Evolutionary conservation across 1,139 yeast species (phyloP).

Genomic region (Sugiyamaella xylanicola): DNA sequence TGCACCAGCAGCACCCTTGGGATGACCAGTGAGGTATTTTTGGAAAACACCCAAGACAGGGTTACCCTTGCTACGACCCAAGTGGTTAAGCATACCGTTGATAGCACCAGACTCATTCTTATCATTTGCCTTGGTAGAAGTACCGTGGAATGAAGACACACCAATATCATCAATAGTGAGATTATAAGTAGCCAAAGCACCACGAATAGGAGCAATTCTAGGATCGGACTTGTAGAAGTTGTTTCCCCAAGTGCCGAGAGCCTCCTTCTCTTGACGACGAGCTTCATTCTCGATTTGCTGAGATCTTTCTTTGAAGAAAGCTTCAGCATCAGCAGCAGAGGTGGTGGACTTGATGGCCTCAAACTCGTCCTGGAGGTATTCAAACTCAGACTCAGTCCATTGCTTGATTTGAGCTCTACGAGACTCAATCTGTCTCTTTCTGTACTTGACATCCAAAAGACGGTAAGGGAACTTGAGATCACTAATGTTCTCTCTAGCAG

Average conservation of each 20-base stretch:
- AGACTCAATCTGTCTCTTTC: slow-evolving; percentile 84
- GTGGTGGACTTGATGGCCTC: slow-evolving; percentile 53
- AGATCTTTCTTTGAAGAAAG: slow-evolving; percentile 76
- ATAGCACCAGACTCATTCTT: slow-evolving; percentile 95
- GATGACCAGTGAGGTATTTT: slow-evolving; percentile 98
- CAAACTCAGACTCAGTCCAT: slow-evolving; percentile 85
- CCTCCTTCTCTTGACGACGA: slow-evolving; percentile 79
- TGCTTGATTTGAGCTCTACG: slow-evolving; percentile 76
- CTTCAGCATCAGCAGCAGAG: slow-evolving; percentile 45
- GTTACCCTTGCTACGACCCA: slow-evolving; percentile 97
- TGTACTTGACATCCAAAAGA: slow-evolving; percentile 85
- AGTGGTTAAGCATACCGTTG: slow-evolving; percentile 88
- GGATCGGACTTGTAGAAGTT: slow-evolving; percentile 90
- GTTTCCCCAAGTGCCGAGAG: slow-evolving; percentile 94
- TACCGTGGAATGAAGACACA: slow-evolving; percentile 99
- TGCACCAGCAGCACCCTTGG: slow-evolving; percentile 99
- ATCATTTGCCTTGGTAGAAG: slow-evolving; percentile 96
- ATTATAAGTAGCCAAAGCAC: slow-evolving; percentile 91
- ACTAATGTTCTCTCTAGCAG: slow-evolving; percentile 93
- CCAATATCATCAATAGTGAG: slow-evolving; percentile 92
- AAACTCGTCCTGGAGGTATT: slow-evolving; percentile 70
- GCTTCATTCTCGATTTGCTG: slow-evolving; percentile 89
- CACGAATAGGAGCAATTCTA: slow-evolving; percentile 95
- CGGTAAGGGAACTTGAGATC: slow-evolving; percentile 79
- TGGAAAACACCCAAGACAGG: slow-evolving; percentile 98